These are phyloP conservation scores for Schwanniomyces yamadae DNA, from an alignment of 805 yeast species.

Conservation along the genomic window DNA sequence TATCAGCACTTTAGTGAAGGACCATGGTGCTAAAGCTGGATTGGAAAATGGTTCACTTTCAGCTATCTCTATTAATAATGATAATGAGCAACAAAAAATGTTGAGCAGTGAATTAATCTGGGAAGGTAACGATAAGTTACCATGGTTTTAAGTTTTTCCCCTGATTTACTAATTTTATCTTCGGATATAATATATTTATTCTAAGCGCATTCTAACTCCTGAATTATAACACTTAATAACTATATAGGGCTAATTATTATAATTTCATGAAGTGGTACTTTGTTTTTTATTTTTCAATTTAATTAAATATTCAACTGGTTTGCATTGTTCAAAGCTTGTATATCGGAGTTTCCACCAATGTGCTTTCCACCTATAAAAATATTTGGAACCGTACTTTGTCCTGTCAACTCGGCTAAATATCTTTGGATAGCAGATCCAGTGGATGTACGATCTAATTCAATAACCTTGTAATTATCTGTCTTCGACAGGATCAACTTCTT, in stretches of 20 bases:
- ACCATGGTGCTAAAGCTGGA: conserved; percentile 18
- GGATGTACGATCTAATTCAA: conserved; percentile 26
- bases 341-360: conserved; percentile 38
- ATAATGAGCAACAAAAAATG: conserved; percentile 24
- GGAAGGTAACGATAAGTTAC: conserved; percentile 42
- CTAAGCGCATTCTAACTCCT: too few relatives aligned
- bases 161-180: background rate
- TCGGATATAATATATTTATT: too few relatives aligned
- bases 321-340: conserved; percentile 24
- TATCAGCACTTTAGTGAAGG: conserved; percentile 13
- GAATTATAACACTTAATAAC: too few relatives aligned
- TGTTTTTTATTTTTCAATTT: too few relatives aligned
- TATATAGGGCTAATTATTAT: too few relatives aligned
- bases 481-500: conserved; percentile 16
- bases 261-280: too few relatives aligned
- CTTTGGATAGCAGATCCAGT: conserved; percentile 30
- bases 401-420: conserved; percentile 30
- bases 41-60: conserved; percentile 35
- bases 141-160: conserved; percentile 35
- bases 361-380: conserved; percentile 37
- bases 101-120: conserved; percentile 29
- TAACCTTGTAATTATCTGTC: conserved; percentile 20
- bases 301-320: conserved; percentile 14
- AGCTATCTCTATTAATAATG: conserved; percentile 30
- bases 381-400: conserved; percentile 38